These are phyloP conservation scores for Parietaria judaica DNA, from an alignment of 306 rosid species.

Conservation along the genomic window DNA sequence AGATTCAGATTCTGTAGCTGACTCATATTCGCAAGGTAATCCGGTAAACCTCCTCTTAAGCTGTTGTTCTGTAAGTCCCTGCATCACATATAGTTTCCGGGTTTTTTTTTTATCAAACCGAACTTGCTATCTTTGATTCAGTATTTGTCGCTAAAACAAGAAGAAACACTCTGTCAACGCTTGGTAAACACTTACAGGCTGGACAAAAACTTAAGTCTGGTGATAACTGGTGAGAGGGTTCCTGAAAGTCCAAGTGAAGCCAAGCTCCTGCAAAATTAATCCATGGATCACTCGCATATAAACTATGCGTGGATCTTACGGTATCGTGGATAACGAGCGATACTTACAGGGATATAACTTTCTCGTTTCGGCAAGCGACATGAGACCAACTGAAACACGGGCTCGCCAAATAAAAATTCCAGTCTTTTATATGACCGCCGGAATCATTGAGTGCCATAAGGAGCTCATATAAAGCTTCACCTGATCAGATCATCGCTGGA, in stretches of 20 bases:
- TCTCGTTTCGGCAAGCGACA: constrained; percentile 58
- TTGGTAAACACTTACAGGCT: constrained; percentile 53
- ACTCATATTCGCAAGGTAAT: constrained; percentile 60
- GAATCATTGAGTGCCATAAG: constrained; percentile 61
- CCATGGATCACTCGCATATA: constrained; percentile 14
- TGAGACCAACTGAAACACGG: constrained; percentile 91
- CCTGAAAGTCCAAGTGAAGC: constrained; percentile 72
- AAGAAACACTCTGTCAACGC: no score
- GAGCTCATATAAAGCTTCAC: constrained; percentile 64
- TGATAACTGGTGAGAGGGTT: constrained; percentile 67
- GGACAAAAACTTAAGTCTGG: constrained; percentile 58
- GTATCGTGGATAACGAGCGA: background rate
- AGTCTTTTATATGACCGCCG: constrained; percentile 44
- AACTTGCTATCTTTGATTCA: no score
- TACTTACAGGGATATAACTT: constrained; percentile 82
- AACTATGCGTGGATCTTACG: constrained; percentile 8
- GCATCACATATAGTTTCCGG: constrained; percentile 11
- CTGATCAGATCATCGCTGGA: constrained; percentile 23
- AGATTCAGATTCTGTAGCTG: constrained; percentile 69
- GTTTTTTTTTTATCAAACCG: no score
- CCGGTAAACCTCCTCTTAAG: constrained; percentile 64
- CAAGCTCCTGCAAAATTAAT: constrained; percentile 51
- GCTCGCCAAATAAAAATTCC: constrained; percentile 64
- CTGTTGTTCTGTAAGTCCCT: constrained; percentile 77
- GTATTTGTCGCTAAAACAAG: no score